Conservation (phyloP, 106 monocot genomes). For the Xerophyta viscosa region DNA sequence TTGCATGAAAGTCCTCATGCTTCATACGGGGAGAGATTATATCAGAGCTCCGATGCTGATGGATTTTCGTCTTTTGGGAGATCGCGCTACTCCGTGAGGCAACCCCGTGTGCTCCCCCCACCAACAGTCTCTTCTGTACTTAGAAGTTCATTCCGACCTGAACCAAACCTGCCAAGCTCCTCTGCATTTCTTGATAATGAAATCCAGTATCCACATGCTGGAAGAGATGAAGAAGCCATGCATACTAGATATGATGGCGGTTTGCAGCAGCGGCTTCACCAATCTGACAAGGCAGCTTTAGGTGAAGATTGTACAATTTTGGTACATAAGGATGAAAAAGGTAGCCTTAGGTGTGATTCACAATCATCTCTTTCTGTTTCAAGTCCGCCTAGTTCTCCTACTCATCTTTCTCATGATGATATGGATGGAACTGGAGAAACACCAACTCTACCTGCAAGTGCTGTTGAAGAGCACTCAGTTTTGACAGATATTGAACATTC, state of each 20-base stretch:
- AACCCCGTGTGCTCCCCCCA: constrained; percentile 88
- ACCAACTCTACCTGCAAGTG: constrained; percentile 28
- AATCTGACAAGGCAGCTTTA: constrained; percentile 10
- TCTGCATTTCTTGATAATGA: constrained; percentile 25
- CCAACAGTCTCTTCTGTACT: constrained; percentile 51
- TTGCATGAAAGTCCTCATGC: constrained; percentile 27
- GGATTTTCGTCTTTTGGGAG: constrained; percentile 48
- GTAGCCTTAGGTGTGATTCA: constrained; percentile 44
- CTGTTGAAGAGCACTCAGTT: constrained; percentile 28
- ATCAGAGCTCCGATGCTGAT: constrained; percentile 46
- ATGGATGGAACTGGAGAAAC: constrained; percentile 67
- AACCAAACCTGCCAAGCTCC: constrained; percentile 16
- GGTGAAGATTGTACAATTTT: constrained; percentile 17
- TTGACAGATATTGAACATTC: constrained; percentile 35
- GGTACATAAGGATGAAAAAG: constrained; percentile 37
- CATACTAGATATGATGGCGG: constrained; percentile 20
- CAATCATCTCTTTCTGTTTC: constrained; percentile 83
- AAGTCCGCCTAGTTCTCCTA: constrained; percentile 78
- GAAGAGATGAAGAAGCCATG: constrained; percentile 17
- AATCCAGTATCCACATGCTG: constrained; percentile 9
- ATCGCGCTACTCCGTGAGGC: constrained; percentile 52
- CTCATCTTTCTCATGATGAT: constrained; percentile 79
- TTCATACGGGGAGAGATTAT: constrained; percentile 33
- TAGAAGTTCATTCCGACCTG: constrained; percentile 28
- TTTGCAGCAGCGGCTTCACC: constrained; percentile 27